A percentile compares a stretch with the other conserved stretches of the same genome.
These are phyloP conservation scores for Arabidopsis lyrata DNA, from an alignment of 441 rosid genomes.

Conservation along the genomic window DNA sequence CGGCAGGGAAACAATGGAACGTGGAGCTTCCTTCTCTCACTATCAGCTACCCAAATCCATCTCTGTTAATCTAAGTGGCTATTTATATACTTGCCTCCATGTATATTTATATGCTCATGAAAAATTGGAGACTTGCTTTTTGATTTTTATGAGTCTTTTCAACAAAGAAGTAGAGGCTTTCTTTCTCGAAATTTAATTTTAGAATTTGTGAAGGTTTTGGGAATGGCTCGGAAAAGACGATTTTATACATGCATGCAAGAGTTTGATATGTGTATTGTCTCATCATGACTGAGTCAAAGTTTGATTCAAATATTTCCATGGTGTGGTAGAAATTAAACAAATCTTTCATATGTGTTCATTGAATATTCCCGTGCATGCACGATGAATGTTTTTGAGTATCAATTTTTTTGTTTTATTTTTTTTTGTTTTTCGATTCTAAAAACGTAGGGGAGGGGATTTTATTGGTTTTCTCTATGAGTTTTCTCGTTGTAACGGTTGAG, in stretches of 20 bases:
- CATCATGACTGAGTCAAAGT: background rate
- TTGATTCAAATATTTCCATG: background rate
- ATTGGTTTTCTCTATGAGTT: background rate
- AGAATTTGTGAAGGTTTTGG: background rate
- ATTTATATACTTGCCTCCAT: constrained; percentile 13
- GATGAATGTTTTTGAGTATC: constrained; percentile 8
- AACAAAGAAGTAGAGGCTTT: background rate
- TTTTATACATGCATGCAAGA: constrained; percentile 35
- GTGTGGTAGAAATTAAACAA: background rate
- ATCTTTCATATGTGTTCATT: constrained; percentile 20
- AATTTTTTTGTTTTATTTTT: too few species aligned
- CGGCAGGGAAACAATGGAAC: constrained; percentile 50
- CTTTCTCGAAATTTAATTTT: background rate
- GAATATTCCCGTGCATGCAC: constrained; percentile 27
- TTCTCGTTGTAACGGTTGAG: constrained; percentile 15
- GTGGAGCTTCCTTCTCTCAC: constrained; percentile 48
- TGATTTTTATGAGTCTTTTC: constrained; percentile 17
- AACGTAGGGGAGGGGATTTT: background rate
- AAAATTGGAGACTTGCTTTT: background rate
- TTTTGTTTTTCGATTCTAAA: background rate
- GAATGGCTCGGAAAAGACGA: constrained; percentile 9
- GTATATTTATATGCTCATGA: background rate
- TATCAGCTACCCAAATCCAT: constrained; percentile 42
- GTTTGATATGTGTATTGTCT: constrained; percentile 4
- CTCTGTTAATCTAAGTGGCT: constrained; percentile 42